These are phyloP conservation scores for Pleurotus tuber-regium DNA, from an alignment of 768 basidiomycete species.

Conservation along the genomic window DNA sequence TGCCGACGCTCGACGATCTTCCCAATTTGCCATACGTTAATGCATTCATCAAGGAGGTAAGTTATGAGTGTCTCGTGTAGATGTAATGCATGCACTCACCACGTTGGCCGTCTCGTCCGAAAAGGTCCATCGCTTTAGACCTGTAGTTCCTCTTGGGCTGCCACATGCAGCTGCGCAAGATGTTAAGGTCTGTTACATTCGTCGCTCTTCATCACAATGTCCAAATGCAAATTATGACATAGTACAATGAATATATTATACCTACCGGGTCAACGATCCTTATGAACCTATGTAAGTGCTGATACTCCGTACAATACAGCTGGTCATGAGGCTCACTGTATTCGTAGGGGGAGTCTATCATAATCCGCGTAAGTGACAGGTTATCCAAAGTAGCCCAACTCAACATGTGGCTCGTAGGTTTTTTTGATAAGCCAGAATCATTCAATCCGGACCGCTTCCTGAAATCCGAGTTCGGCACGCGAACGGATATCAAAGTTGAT, in stretches of 20 bases:
- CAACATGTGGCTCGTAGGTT: background rate
- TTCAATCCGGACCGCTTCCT: constrained; percentile 17
- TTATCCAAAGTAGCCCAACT: background rate
- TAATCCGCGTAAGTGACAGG: constrained; percentile 2
- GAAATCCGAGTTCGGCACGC: constrained; percentile 15
- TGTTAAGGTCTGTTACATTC: constrained; percentile 3
- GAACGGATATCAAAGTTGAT: constrained; percentile 13
- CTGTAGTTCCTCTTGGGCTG: constrained; percentile 17
- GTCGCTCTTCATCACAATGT: background rate
- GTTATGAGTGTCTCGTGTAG: background rate
- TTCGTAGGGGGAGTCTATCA: constrained; percentile 2
- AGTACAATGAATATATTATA: constrained; percentile 15
- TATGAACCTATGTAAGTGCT: constrained; percentile 13
- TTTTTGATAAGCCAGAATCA: constrained; percentile 11
- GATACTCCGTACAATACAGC: background rate
- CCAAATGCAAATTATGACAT: background rate
- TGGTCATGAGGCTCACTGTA: background rate
- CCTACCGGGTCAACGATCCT: constrained; percentile 14
- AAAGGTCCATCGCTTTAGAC: constrained; percentile 19
- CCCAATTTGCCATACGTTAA: constrained; percentile 33
- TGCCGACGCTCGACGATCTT: constrained; percentile 33
- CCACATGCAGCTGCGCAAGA: constrained; percentile 16
- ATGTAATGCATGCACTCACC: background rate
- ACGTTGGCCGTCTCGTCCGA: background rate
- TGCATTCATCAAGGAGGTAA: constrained; percentile 30